Base-by-base conservation (phyloP, 768 basidiomycete genomes). In the Lactarius sanguifluus region DNA sequence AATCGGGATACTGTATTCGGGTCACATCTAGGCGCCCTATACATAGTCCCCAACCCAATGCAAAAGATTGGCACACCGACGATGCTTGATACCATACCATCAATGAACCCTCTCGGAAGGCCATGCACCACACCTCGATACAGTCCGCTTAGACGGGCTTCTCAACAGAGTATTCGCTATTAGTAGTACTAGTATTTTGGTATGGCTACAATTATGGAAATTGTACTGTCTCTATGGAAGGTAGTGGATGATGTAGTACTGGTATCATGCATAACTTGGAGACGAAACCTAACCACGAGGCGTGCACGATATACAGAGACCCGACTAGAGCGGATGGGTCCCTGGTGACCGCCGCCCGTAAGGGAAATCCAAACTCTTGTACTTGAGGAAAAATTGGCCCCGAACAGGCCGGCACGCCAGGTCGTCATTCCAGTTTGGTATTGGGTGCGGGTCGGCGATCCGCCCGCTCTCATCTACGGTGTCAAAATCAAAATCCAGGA, bases 401-500 rank as follows among this genome's bases (percentile, higher is more conserved):
- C 79, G 74, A 61, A 82, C 79, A 6, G 89, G 89, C 54, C 86
- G 83, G 75, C 89, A 90, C 64, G 85, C 77, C 52, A 90, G 80
- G 65, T 83, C 83, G 73, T 91, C 89, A 75, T 92, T 91, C 90
- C 90, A 91, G 72, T 92, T 87, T 12, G 90, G 90, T 43, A 75
- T 79, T 40, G 89, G 88, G 12, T 80, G 76, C 28, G 77, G 75
- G 61, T 75, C 74, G 7, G 79, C 77, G 8, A 76, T 76, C 69
- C 78, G 76, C 41, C 87, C 90, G 32, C 69, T 73, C 41, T 75
- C 75, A 72, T 90, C 85, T 16, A 90, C 83, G 64, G 86, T 76
- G 52, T 76, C 76, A 73, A 86, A 83, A 67, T 83, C 83, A 73
- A 86, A 89, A 34, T 85, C 85, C 57, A 90, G 77, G 28, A 90